Conservation (phyloP, 352 stramenopile genomes). For the Pythium scleroteichum region DNA sequence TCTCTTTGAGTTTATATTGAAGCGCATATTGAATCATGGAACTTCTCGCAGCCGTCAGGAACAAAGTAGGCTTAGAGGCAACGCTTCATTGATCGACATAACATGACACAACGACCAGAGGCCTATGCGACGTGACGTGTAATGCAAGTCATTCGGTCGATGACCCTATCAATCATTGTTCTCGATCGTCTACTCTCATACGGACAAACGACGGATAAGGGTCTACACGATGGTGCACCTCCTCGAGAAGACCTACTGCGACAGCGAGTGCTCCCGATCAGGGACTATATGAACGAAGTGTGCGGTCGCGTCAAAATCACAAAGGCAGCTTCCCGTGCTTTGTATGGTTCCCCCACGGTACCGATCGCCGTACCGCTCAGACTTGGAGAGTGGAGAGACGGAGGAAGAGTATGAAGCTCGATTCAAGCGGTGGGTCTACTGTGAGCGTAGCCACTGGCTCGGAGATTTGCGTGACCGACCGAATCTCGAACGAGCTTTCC, state of each 20-base stretch:
- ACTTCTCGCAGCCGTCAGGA: no score
- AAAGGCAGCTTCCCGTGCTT: background rate
- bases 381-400: conserved; percentile 1
- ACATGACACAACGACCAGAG: no score
- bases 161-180: no score
- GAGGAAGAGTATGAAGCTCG: background rate
- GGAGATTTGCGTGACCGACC: background rate
- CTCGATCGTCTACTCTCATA: no score
- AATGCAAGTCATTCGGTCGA: no score
- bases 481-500: conserved; percentile 3
- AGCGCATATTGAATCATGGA: no score
- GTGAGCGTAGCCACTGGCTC: conserved; percentile 3
- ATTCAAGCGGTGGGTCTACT: conserved; percentile 9
- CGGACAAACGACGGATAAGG: no score
- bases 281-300: background rate
- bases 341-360: conserved; percentile 1
- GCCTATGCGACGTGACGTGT: no score
- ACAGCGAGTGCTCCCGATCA: background rate
- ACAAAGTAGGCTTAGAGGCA: no score
- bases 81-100: no score
- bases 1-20: no score
- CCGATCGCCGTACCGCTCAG: background rate
- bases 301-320: background rate
- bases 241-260: background rate
- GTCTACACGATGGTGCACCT: no score